Evolutionary conservation across 768 basidiomycete species (phyloP), one percentile per base, ranked within the genome.

Genomic region (Arthromyces matolae): DNA sequence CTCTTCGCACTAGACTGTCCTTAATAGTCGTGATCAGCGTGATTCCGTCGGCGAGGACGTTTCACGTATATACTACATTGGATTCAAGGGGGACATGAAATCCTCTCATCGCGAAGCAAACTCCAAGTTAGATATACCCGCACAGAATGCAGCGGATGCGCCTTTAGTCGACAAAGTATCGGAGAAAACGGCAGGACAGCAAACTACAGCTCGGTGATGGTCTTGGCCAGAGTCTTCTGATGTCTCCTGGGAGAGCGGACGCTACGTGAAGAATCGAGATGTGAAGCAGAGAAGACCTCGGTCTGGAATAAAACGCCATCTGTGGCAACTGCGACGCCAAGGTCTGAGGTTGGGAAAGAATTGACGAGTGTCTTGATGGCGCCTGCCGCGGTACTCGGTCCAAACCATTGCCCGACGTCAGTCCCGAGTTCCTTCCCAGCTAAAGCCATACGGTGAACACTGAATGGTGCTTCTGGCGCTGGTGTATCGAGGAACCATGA

Each of bases 361-460:
- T 83, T 78, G 12, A 89, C 84, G 10, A 97, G 79, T 0, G 83
- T 75, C 88, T 88, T 92, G 70, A 98, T 88, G 9, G 93, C 94
- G 29, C 94, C 93, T 7, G 94, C 93, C n/a, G 95, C 96, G 0
- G 90, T 93, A 61, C 90, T 94, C 0, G 95, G 95, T 0, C 95
- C 95, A 60, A 98, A 98, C 95, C 95, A 98, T 65, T 93, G 88
- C 1, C 95, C 95, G 0, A 97, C 88, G 54, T 93, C 90, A 52
- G 90, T 97, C 10, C 95, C 95, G 1, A 97, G 77, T 57, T 93
- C 87, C 61, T 97, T 94, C 0, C 95, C 95, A 0, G 93, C 87
- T 18, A 93, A 71, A 0, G 94, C 94, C 87, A 99, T 96, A 38
- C 92, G 80, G 66, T 99, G 95, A 6, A 99, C 90, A 55, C 89